Percentiles rank a stretch among this genome's conserved stretches.
Conservation (phyloP, 1,284 basidiomycete genomes). For the Neonothopanus nambi region DNA sequence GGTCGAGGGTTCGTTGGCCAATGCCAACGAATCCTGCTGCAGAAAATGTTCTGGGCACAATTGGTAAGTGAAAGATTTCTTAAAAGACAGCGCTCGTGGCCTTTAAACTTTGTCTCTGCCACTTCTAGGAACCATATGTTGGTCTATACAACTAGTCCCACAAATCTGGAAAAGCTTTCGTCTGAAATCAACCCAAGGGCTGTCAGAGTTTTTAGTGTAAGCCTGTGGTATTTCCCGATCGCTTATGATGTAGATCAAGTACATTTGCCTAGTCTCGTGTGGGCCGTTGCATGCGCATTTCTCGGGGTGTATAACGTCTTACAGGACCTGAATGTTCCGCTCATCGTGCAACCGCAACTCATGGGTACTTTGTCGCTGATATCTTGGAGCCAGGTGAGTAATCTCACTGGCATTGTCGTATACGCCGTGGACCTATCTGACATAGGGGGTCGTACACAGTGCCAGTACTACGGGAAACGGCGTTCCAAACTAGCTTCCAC, state of each 20-base stretch:
- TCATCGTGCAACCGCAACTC: slow-evolving; percentile 75
- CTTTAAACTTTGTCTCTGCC: background rate
- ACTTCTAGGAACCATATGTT: slow-evolving; percentile 60
- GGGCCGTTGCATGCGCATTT: slow-evolving; percentile 64
- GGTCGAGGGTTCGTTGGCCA: no score
- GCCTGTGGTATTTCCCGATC: no score
- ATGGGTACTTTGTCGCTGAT: slow-evolving; percentile 64
- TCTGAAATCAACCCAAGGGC: slow-evolving; percentile 70
- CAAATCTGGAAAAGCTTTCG: slow-evolving; percentile 78
- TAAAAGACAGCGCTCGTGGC: background rate
- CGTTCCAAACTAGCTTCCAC: slow-evolving; percentile 34
- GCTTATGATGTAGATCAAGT: no score
- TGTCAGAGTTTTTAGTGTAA: slow-evolving; percentile 77
- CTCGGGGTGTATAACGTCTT: slow-evolving; percentile 73
- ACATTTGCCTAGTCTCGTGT: slow-evolving; percentile 64
- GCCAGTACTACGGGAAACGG: slow-evolving; percentile 51
- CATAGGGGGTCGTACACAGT: slow-evolving; percentile 20
- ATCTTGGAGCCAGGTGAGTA: slow-evolving; percentile 65
- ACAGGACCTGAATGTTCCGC: slow-evolving; percentile 71
- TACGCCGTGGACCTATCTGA: no score
- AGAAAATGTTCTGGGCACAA: slow-evolving; percentile 65
- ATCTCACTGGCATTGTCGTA: no score
- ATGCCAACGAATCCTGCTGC: slow-evolving; percentile 43
- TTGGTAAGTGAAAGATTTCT: slow-evolving; percentile 36
- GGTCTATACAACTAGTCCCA: slow-evolving; percentile 72